phyloP scores from a whole-genome alignment of 306 rosid genomes.

The Parietaria judaica region DNA sequence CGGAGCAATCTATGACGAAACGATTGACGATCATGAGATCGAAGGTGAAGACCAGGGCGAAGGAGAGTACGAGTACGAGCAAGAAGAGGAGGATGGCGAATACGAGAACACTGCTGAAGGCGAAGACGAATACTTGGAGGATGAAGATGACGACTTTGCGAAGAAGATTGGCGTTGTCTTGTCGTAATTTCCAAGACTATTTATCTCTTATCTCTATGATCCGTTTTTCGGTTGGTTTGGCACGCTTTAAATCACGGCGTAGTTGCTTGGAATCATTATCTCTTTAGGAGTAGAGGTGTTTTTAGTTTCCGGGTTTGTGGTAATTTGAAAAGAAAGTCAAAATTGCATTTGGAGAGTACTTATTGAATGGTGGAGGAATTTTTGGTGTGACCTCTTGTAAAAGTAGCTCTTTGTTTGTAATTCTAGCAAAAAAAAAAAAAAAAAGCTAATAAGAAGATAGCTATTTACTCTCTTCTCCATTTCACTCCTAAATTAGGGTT shows the following conservation, averaged over 20 bases:
- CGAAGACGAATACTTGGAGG: slow-evolving; percentile 66
- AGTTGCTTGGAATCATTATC: slow-evolving; percentile 34
- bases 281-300: slow-evolving; percentile 38
- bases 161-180: slow-evolving; percentile 86
- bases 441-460: slow-evolving; percentile 22
- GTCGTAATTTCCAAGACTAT: slow-evolving; percentile 22
- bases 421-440: background rate
- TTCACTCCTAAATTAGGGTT: no score
- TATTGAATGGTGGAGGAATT: slow-evolving; percentile 58
- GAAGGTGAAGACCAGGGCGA: slow-evolving; percentile 63
- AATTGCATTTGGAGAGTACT: slow-evolving; percentile 31
- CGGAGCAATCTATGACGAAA: slow-evolving; percentile 48
- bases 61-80: slow-evolving; percentile 71
- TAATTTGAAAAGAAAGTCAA: slow-evolving; percentile 25
- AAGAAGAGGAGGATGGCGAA: slow-evolving; percentile 66
- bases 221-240: slow-evolving; percentile 14
- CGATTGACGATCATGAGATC: slow-evolving; percentile 45
- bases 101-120: slow-evolving; percentile 50
- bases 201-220: slow-evolving; percentile 12
- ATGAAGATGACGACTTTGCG: slow-evolving; percentile 84
- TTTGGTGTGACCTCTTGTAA: slow-evolving; percentile 38
- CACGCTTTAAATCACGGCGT: slow-evolving; percentile 31
- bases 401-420: slow-evolving; percentile 42
- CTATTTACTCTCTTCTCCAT: slow-evolving; percentile 3
- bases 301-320: slow-evolving; percentile 24